Evolutionary conservation across 2,329 filamentous ascomycete genomes (phyloP).

Genomic region (Scytalidium sp.): DNA sequence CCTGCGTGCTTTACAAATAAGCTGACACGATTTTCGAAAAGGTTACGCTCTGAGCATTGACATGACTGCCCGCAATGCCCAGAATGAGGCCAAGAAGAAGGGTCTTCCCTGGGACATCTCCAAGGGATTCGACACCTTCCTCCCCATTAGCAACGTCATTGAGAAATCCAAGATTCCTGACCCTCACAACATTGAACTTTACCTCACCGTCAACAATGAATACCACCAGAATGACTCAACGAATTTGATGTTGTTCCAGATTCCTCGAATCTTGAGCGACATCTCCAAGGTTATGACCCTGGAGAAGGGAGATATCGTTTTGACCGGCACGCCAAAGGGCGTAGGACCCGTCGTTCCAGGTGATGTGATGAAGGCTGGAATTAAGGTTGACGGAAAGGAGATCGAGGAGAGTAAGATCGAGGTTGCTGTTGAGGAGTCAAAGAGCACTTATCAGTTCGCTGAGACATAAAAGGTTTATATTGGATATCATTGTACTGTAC

Average conservation of each 20-base stretch:
- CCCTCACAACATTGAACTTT: constrained; percentile 85
- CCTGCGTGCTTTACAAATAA: not conserved
- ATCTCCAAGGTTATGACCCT: constrained; percentile 95
- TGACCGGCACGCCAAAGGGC: constrained; percentile 97
- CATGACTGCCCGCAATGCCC: constrained; percentile 94
- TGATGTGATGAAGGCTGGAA: constrained; percentile 81
- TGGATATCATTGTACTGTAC: not conserved
- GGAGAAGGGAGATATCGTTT: constrained; percentile 84
- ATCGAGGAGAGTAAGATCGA: constrained; percentile 82
- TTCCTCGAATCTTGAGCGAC: constrained; percentile 83
- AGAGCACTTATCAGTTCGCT: constrained; percentile 71
- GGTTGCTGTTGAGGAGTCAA: constrained; percentile 77
- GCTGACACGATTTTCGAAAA: too few relatives aligned
- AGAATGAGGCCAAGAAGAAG: constrained; percentile 96
- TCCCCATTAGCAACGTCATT: constrained; percentile 81
- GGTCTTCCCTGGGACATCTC: constrained; percentile 94
- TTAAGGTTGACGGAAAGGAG: constrained; percentile 78
- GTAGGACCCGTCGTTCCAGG: constrained; percentile 83
- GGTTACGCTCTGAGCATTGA: constrained; percentile 91
- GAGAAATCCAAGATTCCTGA: constrained; percentile 76
- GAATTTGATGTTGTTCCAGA: constrained; percentile 89
- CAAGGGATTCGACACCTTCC: constrained; percentile 97
- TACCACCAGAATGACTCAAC: constrained; percentile 82
- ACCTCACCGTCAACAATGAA: constrained; percentile 78
- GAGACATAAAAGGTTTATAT: constrained; percentile 59